Evolutionary conservation across 177 flowering plant species (phyloP).

Genomic region (Vitis hybrid): DNA sequence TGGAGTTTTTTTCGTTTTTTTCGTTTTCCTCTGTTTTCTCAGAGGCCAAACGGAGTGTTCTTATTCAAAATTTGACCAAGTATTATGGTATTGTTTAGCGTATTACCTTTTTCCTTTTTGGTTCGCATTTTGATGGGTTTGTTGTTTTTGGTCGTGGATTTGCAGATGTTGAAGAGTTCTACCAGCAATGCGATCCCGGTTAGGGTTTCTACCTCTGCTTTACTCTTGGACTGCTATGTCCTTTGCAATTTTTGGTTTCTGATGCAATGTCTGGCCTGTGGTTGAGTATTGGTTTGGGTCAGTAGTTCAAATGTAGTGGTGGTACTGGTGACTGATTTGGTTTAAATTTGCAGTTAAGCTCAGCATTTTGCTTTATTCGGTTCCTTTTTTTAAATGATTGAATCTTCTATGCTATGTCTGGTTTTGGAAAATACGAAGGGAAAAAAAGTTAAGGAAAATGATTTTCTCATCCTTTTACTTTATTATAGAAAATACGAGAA

Average conservation of each 20-base stretch:
- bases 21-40: slow-evolving; percentile 1
- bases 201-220: slow-evolving; percentile 36
- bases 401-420: neutral
- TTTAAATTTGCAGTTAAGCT: neutral
- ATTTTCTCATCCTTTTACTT: neutral
- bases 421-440: neutral
- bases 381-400: neutral
- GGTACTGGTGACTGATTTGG: neutral
- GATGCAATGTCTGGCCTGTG: neutral
- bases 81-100: slow-evolving; percentile 10
- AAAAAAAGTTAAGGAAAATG: neutral
- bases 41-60: neutral
- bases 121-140: slow-evolving; percentile 3
- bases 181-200: slow-evolving; percentile 87
- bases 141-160: neutral
- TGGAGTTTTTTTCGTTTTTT: neutral
- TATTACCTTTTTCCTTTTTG: slow-evolving; percentile 5
- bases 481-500: neutral
- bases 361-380: neutral
- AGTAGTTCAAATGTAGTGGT: neutral
- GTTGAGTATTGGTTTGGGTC: neutral
- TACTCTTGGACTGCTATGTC: neutral
- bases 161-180: slow-evolving; percentile 78
- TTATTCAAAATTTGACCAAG: neutral
- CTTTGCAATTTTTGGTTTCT: neutral